Percentiles rank a stretch among this genome's conserved stretches.
Evolutionary conservation across 208 protist genomes (phyloP).

Genomic region (Leishmania gerbilli): DNA sequence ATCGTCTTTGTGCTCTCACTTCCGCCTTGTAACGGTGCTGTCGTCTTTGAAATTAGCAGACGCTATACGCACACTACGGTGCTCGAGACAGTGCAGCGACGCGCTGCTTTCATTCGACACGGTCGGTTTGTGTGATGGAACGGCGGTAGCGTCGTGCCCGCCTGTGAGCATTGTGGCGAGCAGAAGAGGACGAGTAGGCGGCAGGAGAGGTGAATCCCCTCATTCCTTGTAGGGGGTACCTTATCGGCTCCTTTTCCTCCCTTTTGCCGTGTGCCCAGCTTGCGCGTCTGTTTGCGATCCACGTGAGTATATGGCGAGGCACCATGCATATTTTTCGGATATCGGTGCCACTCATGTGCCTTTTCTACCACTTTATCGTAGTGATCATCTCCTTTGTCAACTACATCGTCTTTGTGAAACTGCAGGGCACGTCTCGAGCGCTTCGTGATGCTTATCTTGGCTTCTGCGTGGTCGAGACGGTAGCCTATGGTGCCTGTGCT

Average conservation of each 20-base stretch:
- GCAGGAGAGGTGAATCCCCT: neutral
- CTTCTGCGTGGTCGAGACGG: conserved; percentile 61
- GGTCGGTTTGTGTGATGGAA: neutral
- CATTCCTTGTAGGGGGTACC: neutral
- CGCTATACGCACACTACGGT: neutral
- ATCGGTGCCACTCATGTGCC: conserved; percentile 61
- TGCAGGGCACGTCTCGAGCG: neutral
- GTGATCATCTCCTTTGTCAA: conserved; percentile 54
- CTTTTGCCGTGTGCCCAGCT: neutral
- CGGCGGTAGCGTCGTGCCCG: too few species aligned
- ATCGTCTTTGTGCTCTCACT: neutral
- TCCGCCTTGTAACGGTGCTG: neutral
- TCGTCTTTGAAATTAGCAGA: too few species aligned
- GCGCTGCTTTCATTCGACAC: neutral
- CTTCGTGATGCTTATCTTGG: conserved; percentile 46
- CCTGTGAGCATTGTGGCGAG: neutral
- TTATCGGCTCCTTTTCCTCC: neutral
- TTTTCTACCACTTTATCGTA: conserved; percentile 68
- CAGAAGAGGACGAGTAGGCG: neutral
- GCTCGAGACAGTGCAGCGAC: neutral
- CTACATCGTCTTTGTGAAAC: conserved; percentile 48
- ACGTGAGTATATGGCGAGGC: neutral
- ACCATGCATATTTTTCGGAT: conserved; percentile 59
- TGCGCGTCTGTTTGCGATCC: neutral
- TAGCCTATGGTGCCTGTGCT: conserved; percentile 39